Percentiles rank a stretch among this genome's conserved stretches.
These are phyloP conservation scores for Solanum lycopersicoides DNA, from an alignment of 257 asterid genomes.

Conservation along the genomic window DNA sequence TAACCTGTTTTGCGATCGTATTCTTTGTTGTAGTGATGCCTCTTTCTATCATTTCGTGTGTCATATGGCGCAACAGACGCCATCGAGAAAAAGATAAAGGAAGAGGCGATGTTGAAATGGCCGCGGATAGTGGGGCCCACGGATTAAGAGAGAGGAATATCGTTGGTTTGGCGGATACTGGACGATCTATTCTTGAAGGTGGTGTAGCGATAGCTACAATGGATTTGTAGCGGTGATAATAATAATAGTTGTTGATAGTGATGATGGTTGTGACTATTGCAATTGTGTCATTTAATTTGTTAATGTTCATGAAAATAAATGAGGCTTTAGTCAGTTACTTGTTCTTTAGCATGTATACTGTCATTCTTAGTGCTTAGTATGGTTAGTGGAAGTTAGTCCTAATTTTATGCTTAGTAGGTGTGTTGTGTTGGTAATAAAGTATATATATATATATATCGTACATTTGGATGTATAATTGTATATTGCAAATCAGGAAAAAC, in stretches of 20 bases:
- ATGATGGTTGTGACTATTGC: not conserved
- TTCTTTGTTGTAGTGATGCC: not conserved
- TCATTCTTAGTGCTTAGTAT: too few relatives aligned
- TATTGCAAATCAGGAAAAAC: too few relatives aligned
- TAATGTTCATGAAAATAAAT: too few relatives aligned
- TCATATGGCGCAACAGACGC: not conserved
- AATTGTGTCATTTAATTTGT: too few relatives aligned
- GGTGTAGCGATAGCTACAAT: not conserved
- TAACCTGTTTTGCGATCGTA: not conserved
- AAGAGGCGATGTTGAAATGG: not conserved
- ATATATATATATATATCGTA: too few relatives aligned
- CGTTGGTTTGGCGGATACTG: not conserved
- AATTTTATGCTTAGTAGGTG: too few relatives aligned
- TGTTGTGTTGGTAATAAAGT: too few relatives aligned
- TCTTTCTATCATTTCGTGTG: not conserved
- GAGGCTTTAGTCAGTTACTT: too few relatives aligned
- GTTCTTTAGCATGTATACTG: too few relatives aligned
- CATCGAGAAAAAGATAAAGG: not conserved
- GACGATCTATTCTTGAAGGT: not conserved
- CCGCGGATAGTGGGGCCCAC: not conserved
- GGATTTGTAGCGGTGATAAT: too few relatives aligned
- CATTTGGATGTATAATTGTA: too few relatives aligned
- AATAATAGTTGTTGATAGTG: not conserved
- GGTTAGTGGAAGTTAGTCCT: too few relatives aligned
- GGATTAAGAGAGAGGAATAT: not conserved